Conservation (phyloP, 2,329 filamentous ascomycete species). For the Phoma sp. region DNA sequence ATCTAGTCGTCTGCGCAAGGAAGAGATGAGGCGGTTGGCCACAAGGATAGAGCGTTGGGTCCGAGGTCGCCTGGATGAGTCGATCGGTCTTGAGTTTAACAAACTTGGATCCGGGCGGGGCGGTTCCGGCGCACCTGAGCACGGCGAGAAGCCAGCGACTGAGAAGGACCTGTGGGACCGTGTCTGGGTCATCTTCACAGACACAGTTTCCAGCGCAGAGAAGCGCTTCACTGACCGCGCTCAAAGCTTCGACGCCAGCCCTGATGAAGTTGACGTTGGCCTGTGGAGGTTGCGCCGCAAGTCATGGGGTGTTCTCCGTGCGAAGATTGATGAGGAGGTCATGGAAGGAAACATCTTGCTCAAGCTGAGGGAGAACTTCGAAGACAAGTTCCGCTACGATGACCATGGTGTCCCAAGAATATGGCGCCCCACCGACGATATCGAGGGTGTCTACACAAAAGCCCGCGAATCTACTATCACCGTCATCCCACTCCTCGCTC, state of each 20-base stretch:
- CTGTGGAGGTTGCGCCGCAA: conserved; percentile 92
- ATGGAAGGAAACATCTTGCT: conserved; percentile 96
- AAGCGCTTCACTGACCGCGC: conserved; percentile 84
- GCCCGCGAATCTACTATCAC: conserved; percentile 91
- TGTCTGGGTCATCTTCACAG: conserved; percentile 85
- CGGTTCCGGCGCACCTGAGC: conserved; percentile 80
- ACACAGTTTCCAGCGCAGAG: conserved; percentile 85
- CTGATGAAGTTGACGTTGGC: conserved; percentile 89
- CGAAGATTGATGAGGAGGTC: conserved; percentile 95
- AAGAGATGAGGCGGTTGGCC: conserved; percentile 93
- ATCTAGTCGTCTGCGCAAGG: conserved; percentile 81
- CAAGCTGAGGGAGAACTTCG: conserved; percentile 97
- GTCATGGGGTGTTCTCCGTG: conserved; percentile 88
- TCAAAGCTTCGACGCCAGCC: conserved; percentile 89
- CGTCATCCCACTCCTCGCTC: conserved; percentile 85
- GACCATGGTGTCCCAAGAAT: conserved; percentile 93
- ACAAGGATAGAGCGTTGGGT: conserved; percentile 95
- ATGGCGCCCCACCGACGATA: conserved; percentile 96
- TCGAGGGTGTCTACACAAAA: conserved; percentile 91
- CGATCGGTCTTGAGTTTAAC: conserved; percentile 92
- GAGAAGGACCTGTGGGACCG: conserved; percentile 96
- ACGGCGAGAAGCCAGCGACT: conserved; percentile 70
- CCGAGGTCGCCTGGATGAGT: conserved; percentile 82
- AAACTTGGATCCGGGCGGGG: conserved; percentile 88
- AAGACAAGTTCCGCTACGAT: conserved; percentile 99